A percentile compares a stretch with the other conserved stretches of the same genome.
These are phyloP conservation scores for Blastocystis sp. DNA, from an alignment of 352 stramenopile genomes.

Conservation along the genomic window DNA sequence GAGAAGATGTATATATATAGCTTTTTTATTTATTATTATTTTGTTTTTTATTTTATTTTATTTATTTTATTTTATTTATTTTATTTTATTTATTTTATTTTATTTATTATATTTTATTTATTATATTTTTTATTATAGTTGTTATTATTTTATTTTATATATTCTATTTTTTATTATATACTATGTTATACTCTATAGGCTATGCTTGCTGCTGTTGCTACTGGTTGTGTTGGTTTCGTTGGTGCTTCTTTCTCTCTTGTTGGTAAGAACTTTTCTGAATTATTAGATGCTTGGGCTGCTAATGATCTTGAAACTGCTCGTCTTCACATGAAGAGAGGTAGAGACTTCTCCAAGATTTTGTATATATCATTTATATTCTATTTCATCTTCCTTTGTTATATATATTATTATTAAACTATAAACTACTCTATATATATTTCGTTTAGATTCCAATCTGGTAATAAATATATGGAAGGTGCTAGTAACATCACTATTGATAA, in stretches of 20 bases:
- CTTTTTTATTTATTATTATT: too few relatives aligned
- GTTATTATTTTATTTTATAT: too few relatives aligned
- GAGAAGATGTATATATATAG: background rate
- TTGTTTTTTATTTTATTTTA: too few relatives aligned
- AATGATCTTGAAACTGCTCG: background rate
- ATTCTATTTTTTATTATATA: too few relatives aligned
- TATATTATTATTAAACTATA: too few relatives aligned
- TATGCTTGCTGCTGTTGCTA: slow-evolving; percentile 25
- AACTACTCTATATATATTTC: too few relatives aligned
- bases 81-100: too few relatives aligned
- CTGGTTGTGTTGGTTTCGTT: slow-evolving; percentile 27
- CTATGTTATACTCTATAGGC: slow-evolving; percentile 21
- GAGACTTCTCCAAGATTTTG: slow-evolving; percentile 1
- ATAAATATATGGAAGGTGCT: slow-evolving; percentile 25
- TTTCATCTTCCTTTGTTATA: too few relatives aligned
- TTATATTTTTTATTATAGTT: too few relatives aligned
- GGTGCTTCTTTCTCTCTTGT: slow-evolving; percentile 23
- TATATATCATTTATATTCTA: too few relatives aligned
- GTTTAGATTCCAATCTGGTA: slow-evolving; percentile 10
- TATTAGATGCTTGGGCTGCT: slow-evolving; percentile 20
- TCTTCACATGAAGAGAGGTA: slow-evolving; percentile 2
- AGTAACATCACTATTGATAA: slow-evolving; percentile 31
- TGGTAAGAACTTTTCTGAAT: slow-evolving; percentile 4
- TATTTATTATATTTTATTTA: too few relatives aligned
- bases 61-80: too few relatives aligned